Evolutionary conservation across 2,329 filamentous ascomycete species (phyloP), one percentile per base, ranked within the genome.

Genomic region (Paecilomyces fulvus): DNA sequence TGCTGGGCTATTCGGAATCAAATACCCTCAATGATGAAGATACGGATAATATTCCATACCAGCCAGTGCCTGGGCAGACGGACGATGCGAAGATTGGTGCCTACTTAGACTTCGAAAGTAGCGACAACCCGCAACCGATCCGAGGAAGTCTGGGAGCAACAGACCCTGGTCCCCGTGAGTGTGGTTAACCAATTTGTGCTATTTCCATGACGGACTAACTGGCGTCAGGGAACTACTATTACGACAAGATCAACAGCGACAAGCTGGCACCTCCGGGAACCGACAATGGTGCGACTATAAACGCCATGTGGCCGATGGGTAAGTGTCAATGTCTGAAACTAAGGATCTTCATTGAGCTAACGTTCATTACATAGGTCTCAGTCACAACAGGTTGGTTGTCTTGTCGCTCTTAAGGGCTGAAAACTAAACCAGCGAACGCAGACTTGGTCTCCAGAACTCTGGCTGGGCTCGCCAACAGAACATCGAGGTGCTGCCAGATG

Each of bases 381-480:
- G 71, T 54, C 76, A 77, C 53, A 80, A 79, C 58, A 71, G 77
- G 70, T 72, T 61, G 51, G 53, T 0, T 9, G 5, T 30, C 6
- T 7, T 12, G 17, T 1, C 21, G 2, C 2, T 17, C n/a, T 11
- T 5, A 12, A 9, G 21, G 33, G 2, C 4, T 23, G 48, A 48
- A 33, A 8, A 28, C 62, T 52, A 56, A 55, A 3, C 0, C 8
- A 23, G 8, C 1, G 30, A 30, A 30, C 20, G 9, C 46, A 72
- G 69, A 23, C 65, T 75, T n/a, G 79, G 79, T 7, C 67, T 68
- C 25, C 67, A 76, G 14, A 60, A 70, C 48, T 69, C 80, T 0
- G 82, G 82, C 14, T 85, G 77, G 81, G 76, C 80, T 43, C 70
- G 80, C 2, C 76, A 83, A 65, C 79, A 83, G 65, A 83, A 83